Evolutionary conservation across 768 basidiomycete genomes (phyloP), one percentile per base, ranked within the genome.

Genomic region (Lactifluus hygrophoroides): DNA sequence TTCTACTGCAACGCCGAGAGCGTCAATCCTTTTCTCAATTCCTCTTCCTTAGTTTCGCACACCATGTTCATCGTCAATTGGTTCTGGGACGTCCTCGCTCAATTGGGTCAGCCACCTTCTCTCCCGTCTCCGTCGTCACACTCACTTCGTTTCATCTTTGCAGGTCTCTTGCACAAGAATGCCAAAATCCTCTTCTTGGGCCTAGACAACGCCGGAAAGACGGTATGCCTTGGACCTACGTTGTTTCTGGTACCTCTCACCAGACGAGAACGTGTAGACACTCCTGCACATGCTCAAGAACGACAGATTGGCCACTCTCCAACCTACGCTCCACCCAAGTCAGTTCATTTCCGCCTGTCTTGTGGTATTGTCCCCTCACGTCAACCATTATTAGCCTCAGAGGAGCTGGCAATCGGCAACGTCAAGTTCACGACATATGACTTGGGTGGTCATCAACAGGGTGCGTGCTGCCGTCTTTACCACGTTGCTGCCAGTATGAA

Each of bases 131-230:
- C 9, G 2, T 30, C 45, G 43, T 54, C 17, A 13, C 40, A 45
- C 19, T 52, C 27, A 54, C 13, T 30, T 16, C 21, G 38, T 17
- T 27, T 38, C 49, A 57, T 37, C 45, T 40, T 10, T 50, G 19
- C 51, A 94, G 93, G 93, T 64, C 79, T 95, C 67, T 68, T 87
- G 75, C 90, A 94, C 80, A 96, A 99, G 88, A 97, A 96, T 71
- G 96, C 96, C 65, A 99, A 98, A 82, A 96, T 99, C 71, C 82
- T 99, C 63, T 99, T 99, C 85, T 83, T 99, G 52, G 96, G 96
- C 63, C 82, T 98, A 55, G 95, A 98, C 72, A 99, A 98, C 77
- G 96, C 96, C 52, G 95, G 96, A 70, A 99, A 98, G 82, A 98
- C 96, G 60, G 95, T 96, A 62, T 59, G 87, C 66, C 40, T 3